These are phyloP conservation scores for Boehmeria nivea DNA, from an alignment of 306 rosid species.

Conservation along the genomic window DNA sequence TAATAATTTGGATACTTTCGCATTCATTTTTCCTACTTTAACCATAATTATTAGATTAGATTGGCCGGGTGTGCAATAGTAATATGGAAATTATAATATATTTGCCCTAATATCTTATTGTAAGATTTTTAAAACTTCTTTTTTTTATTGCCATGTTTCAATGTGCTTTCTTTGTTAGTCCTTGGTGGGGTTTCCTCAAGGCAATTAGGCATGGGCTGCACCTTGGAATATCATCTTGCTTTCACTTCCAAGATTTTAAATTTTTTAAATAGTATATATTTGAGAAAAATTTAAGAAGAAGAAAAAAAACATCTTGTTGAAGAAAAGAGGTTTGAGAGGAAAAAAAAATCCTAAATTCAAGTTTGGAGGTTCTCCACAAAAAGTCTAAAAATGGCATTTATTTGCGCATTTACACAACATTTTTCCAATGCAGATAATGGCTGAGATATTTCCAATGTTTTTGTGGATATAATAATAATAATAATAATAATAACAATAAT, in stretches of 20 bases:
- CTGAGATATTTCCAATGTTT: too few relatives aligned
- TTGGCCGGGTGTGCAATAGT: slow-evolving; percentile 16
- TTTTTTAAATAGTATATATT: too few relatives aligned
- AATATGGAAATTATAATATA: slow-evolving; percentile 30
- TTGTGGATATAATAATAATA: too few relatives aligned
- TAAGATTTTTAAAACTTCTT: slow-evolving; percentile 23
- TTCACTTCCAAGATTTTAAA: slow-evolving; percentile 1
- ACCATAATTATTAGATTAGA: slow-evolving; percentile 40
- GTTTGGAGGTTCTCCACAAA: too few relatives aligned
- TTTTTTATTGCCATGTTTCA: slow-evolving; percentile 1
- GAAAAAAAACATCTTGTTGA: too few relatives aligned
- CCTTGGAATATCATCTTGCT: slow-evolving; percentile 40
- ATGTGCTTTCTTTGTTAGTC: slow-evolving; percentile 11
- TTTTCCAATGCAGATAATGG: too few relatives aligned
- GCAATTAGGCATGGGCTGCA: slow-evolving; percentile 28
- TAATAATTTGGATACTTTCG: slow-evolving; percentile 38
- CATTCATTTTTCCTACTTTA: slow-evolving; percentile 19
- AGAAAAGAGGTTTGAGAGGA: background rate
- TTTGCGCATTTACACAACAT: too few relatives aligned
- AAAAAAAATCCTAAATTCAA: background rate
- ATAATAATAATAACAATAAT: too few relatives aligned
- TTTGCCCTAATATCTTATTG: too few relatives aligned
- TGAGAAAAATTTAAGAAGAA: too few relatives aligned
- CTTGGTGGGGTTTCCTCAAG: slow-evolving; percentile 28
- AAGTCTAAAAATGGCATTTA: too few relatives aligned